Percentiles rank a stretch among this genome's conserved stretches.
Evolutionary conservation across 1,284 basidiomycete genomes (phyloP).

Genomic region (Coriolopsis trogii): DNA sequence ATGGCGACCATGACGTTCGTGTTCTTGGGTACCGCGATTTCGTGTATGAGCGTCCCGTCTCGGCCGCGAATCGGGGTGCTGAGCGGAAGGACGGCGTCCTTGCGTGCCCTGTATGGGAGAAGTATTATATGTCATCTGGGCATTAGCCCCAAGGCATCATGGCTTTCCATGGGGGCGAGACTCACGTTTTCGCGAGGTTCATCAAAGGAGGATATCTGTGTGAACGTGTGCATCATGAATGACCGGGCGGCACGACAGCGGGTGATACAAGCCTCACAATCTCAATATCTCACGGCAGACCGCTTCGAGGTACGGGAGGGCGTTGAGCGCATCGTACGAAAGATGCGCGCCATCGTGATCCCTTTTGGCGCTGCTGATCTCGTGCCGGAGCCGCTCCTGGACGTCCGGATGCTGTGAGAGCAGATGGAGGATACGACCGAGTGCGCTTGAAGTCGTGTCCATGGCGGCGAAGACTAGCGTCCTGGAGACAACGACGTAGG

Average conservation of each 20-base stretch:
- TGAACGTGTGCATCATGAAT: background rate
- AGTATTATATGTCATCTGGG: background rate
- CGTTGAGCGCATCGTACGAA: constrained; percentile 24
- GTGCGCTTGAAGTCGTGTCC: constrained; percentile 25
- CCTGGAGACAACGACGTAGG: constrained; percentile 1
- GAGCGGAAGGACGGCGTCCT: constrained; percentile 6
- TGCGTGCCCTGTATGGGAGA: background rate
- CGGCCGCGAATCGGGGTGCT: constrained; percentile 1
- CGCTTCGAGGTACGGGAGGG: constrained; percentile 25
- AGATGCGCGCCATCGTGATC: constrained; percentile 15
- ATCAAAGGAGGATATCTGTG: constrained; percentile 1
- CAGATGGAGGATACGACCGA: constrained; percentile 20
- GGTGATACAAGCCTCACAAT: constrained; percentile 11
- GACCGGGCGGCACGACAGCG: background rate
- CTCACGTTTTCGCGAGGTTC: background rate
- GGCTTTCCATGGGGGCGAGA: no score
- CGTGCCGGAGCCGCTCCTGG: constrained; percentile 24
- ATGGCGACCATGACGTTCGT: constrained; percentile 11
- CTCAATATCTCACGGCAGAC: constrained; percentile 29
- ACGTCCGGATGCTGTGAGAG: constrained; percentile 23
- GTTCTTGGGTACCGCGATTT: constrained; percentile 10
- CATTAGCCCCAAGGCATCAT: no score
- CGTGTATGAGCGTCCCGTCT: constrained; percentile 16
- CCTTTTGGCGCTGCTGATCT: constrained; percentile 11
- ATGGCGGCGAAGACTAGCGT: constrained; percentile 26